Percentiles rank a stretch among this genome's conserved stretches.
These are phyloP conservation scores for Pseudozyma sp. DNA, from an alignment of 1,284 basidiomycete genomes.

Conservation along the genomic window DNA sequence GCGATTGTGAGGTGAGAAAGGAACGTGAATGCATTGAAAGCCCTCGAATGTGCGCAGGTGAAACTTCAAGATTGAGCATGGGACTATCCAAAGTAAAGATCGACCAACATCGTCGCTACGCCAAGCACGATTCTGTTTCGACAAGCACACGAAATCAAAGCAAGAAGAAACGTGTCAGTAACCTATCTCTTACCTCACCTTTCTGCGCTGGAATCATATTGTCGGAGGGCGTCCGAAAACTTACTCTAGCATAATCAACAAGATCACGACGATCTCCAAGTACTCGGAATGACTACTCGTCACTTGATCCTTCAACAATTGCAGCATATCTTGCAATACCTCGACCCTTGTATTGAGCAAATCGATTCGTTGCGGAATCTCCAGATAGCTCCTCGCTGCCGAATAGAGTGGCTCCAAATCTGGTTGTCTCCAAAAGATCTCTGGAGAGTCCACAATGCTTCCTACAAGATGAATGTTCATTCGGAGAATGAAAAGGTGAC, in stretches of 20 bases:
- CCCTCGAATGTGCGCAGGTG: no score
- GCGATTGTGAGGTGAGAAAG: no score
- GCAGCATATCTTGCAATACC: constrained; percentile 94
- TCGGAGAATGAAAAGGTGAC: constrained; percentile 85
- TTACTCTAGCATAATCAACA: constrained; percentile 83
- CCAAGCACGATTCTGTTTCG: constrained; percentile 71
- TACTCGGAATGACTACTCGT: constrained; percentile 90
- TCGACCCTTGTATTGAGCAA: constrained; percentile 93
- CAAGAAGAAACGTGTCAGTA: no score
- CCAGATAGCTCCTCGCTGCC: constrained; percentile 85
- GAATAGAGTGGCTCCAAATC: constrained; percentile 95
- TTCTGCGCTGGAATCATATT: no score
- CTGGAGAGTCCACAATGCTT: constrained; percentile 92
- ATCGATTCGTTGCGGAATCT: constrained; percentile 93
- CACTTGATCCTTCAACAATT: constrained; percentile 92
- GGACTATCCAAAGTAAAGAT: constrained; percentile 63
- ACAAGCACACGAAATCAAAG: no score
- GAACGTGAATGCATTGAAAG: no score
- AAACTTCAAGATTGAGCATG: no score
- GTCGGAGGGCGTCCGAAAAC: no score
- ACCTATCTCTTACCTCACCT: no score
- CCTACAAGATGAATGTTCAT: constrained; percentile 97
- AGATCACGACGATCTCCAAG: constrained; percentile 94
- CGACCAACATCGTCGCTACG: constrained; percentile 67
- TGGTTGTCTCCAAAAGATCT: constrained; percentile 84